Evolutionary conservation across 2,329 filamentous ascomycete species (phyloP), one percentile per base, ranked within the genome.

Genomic region (Fusarium compactum): DNA sequence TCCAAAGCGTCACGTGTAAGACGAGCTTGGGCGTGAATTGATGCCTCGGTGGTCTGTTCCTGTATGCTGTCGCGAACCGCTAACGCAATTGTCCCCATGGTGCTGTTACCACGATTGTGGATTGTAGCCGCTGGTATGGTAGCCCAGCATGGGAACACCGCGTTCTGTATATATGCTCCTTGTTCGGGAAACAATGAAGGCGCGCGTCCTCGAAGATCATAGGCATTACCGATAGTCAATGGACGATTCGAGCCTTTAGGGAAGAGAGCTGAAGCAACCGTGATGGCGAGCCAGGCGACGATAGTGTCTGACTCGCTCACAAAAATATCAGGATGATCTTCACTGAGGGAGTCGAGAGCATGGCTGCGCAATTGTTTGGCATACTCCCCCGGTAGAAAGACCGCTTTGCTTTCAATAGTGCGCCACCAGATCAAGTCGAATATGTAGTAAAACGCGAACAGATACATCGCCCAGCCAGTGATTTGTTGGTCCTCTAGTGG

Each of bases 141-240:
- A 4, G 55, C 29, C 64, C 64, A 67, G 15, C 38, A 60, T 0
- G 61, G 46, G 24, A 65, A 55, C 0, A 56, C 22, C 0, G 61
- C 63, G 12, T 67, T 67, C 24, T 67, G 63, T 2, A 67, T 41
- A 16, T 60, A 65, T 27, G 32, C 27, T 2, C 50, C 61, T 14
- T 56, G 22, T 4, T 29, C 25, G 7, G 63, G 50, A 29, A 67
- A 67, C 3, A 67, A 24, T 1, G 63, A 67, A 11, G 61, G 44
- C 3, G 53, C 34, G 9, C 61, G 61, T 8, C 40, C 47, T 24
- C 61, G 55, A 5, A 65, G 44, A 20, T 67, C 55, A 40, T 47
- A 67, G 1, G 55, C 60, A 18, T 56, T 65, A 1, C 43, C 50
- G 8, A 67, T 60, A 2, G 38, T 55, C 6, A 67, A 22, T 7